Base-by-base conservation (phyloP, 2,329 filamentous ascomycete genomes). In the Dothistroma septosporum region DNA sequence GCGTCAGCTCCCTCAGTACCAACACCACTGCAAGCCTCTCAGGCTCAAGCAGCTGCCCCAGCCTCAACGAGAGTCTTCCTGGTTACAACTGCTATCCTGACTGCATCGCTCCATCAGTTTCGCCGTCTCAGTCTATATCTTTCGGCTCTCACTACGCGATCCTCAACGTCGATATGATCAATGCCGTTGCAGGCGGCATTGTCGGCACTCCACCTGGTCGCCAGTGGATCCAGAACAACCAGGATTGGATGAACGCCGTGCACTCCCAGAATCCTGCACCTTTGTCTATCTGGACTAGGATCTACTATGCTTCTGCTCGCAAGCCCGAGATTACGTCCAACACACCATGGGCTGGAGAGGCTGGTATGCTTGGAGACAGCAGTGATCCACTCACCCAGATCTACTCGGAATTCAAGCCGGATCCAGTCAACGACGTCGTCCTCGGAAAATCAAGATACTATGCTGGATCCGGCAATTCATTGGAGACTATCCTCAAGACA, bases 361-460 rank as follows among this genome's bases (percentile, higher is more conserved):
- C 33, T 11, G 33, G 33, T 37, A 37, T 37, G 33, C 33, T 37
- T 37, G 33, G 33, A 37, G 33, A 37, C 14, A 37, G 33, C 33
- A 37, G 33, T 9, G 33, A 37, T 37, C 33, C 33, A 11, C 33
- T 37, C 14, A 37, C 33, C 33, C 33, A 37, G 33, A 37, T 37
- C 33, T 37, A 37, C 61, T 1, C 70, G 70, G 31, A 69, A 35
- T 24, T 62, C 63, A 0, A 72, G 66, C 66, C 59, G 72, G 57
- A 73, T 79, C 55, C 68, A 74, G 58, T 75, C 0, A 59, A 70
- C 3, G 75, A 77, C 58, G 64, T 77, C 48, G 63, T 79, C 0
- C 61, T 79, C 53, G 68, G 72, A 58, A 80, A 79, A 69, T 76
- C 72, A 11, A 68, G 77, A 53, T 79, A 74, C 69, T 78, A 75